phyloP scores from a whole-genome alignment of 805 yeast species.

The Dipodascus albidus region DNA sequence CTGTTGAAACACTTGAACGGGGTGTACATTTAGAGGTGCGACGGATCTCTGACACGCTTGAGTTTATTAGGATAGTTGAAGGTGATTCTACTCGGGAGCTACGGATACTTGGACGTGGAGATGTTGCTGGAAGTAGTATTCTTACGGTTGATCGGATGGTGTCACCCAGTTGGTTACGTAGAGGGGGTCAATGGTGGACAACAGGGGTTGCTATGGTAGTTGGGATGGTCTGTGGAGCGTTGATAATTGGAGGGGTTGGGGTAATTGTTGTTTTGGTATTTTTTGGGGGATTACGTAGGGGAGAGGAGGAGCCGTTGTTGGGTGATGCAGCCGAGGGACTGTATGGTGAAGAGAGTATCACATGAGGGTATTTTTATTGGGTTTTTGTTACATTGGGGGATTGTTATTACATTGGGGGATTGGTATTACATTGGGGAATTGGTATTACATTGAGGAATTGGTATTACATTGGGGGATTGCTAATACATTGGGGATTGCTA shows the following conservation, averaged over 20 bases:
- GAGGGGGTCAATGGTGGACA: neutral
- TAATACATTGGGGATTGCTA: no score
- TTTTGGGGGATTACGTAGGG: neutral
- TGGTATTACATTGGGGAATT: no score
- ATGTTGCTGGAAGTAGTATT: neutral
- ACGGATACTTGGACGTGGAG: neutral
- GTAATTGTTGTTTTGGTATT: neutral
- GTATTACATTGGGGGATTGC: no score
- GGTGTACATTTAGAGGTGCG: neutral
- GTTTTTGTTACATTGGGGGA: no score
- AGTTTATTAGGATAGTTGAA: neutral
- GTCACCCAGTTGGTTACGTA: neutral
- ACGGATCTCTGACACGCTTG: neutral
- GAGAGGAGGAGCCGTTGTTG: neutral
- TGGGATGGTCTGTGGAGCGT: neutral
- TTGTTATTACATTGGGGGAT: no score
- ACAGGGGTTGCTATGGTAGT: neutral
- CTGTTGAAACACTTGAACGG: slow-evolving; percentile 14
- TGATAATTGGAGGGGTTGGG: neutral
- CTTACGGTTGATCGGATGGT: neutral
- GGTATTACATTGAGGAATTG: no score
- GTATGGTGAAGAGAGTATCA: neutral
- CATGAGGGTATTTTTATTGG: no score
- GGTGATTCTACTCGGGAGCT: neutral
- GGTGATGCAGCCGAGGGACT: neutral